Evolutionary conservation across 2,329 filamentous ascomycete genomes (phyloP).

Genomic region (Calonectria pauciramosa): DNA sequence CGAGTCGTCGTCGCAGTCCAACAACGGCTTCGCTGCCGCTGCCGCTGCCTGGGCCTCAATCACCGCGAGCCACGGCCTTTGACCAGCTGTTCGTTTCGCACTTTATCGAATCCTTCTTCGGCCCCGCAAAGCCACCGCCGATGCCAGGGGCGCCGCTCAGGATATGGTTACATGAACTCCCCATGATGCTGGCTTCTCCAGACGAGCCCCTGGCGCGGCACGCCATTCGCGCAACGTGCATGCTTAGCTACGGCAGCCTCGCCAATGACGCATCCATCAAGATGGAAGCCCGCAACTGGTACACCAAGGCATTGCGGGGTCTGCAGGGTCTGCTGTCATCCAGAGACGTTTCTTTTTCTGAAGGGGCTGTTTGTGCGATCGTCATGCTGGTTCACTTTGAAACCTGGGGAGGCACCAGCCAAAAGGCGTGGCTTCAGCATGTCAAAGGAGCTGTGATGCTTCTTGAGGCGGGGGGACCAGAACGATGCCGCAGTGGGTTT

Average conservation of each 20-base stretch:
- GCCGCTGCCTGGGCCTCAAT: slow-evolving; percentile 10
- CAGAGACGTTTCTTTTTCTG: background rate
- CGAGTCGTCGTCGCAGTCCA: background rate
- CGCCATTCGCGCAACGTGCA: slow-evolving; percentile 27
- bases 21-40: background rate
- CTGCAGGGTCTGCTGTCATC: slow-evolving; percentile 5
- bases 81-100: slow-evolving; percentile 27
- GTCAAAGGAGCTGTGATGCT: slow-evolving; percentile 22
- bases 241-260: slow-evolving; percentile 28
- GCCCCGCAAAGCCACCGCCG: slow-evolving; percentile 15
- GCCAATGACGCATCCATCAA: slow-evolving; percentile 19
- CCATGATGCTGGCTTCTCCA: slow-evolving; percentile 3
- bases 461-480: slow-evolving; percentile 10
- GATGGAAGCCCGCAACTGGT: slow-evolving; percentile 20
- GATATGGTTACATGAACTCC: slow-evolving; percentile 26
- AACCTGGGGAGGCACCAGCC: slow-evolving; percentile 25
- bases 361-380: background rate
- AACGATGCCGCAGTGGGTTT: slow-evolving; percentile 20
- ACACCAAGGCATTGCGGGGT: slow-evolving; percentile 15
- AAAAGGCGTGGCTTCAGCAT: slow-evolving; percentile 24
- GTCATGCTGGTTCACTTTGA: slow-evolving; percentile 28
- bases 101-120: slow-evolving; percentile 30
- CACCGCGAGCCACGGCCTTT: slow-evolving; percentile 17
- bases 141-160: slow-evolving; percentile 5
- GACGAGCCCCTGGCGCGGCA: slow-evolving; percentile 5